Percentiles rank a stretch among this genome's conserved stretches.
phyloP scores from a whole-genome alignment of 2,329 filamentous ascomycete species.

The Cladobotryum protrusum region DNA sequence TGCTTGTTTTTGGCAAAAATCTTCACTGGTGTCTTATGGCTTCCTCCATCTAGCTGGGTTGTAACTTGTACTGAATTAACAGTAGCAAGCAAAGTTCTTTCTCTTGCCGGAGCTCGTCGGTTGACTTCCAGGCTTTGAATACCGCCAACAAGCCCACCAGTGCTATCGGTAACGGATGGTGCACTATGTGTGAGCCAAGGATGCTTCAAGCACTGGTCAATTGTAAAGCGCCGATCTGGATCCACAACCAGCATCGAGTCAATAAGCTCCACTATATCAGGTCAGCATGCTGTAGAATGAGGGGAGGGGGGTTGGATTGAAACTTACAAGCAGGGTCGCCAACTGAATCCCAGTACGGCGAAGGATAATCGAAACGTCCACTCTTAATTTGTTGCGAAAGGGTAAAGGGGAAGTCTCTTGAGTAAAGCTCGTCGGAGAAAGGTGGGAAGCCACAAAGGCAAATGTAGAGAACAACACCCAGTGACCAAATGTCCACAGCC shows the following conservation, averaged over 20 bases:
- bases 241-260: constrained; percentile 92
- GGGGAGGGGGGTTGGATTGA: neutral
- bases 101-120: constrained; percentile 69
- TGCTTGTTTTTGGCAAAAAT: constrained; percentile 66
- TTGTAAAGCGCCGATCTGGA: constrained; percentile 72
- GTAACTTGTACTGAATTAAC: constrained; percentile 66
- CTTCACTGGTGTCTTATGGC: constrained; percentile 58
- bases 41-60: constrained; percentile 47
- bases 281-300: constrained; percentile 1
- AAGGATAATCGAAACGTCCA: constrained; percentile 88
- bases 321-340: constrained; percentile 61
- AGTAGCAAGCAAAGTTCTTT: constrained; percentile 77
- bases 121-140: constrained; percentile 77
- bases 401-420: constrained; percentile 73
- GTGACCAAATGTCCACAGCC: constrained; percentile 92
- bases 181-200: constrained; percentile 71
- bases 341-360: constrained; percentile 73
- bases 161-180: constrained; percentile 71
- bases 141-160: constrained; percentile 84
- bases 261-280: constrained; percentile 65
- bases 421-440: constrained; percentile 89
- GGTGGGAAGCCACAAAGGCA: constrained; percentile 95
- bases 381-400: constrained; percentile 84
- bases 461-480: constrained; percentile 97
- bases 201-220: constrained; percentile 86